A percentile compares a stretch with the other conserved stretches of the same genome.
phyloP scores from a whole-genome alignment of 805 yeast species.

The Suhomyces pyralidae region DNA sequence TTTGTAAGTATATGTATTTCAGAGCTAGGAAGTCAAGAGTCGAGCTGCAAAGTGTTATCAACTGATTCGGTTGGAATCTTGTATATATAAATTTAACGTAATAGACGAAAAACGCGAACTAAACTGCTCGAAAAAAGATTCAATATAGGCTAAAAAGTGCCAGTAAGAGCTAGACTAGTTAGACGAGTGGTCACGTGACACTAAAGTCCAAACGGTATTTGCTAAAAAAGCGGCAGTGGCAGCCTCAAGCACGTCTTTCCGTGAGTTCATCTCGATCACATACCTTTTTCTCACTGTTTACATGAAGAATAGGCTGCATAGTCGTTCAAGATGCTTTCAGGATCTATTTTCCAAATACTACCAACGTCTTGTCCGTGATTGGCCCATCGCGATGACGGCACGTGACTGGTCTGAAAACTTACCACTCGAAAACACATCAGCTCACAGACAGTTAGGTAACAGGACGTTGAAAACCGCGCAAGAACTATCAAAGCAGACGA shows the following conservation, averaged over 20 bases:
- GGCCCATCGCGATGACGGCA: background rate
- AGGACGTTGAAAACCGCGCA: background rate
- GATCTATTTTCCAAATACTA: background rate
- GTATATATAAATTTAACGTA: background rate
- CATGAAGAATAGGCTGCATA: background rate
- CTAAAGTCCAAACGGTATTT: background rate
- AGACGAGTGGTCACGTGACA: background rate
- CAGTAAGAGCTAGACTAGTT: background rate
- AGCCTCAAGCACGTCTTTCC: background rate
- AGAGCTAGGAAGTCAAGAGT: background rate
- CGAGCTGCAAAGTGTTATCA: background rate
- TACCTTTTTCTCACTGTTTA: background rate
- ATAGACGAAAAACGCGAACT: background rate
- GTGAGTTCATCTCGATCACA: background rate
- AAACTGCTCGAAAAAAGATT: background rate
- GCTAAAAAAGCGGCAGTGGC: background rate
- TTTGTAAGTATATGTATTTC: no score
- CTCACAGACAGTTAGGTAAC: background rate
- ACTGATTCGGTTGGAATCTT: background rate
- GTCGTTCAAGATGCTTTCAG: background rate
- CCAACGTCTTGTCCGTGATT: conserved; percentile 3
- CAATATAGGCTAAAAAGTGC: background rate
- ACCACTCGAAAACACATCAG: background rate
- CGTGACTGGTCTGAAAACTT: conserved; percentile 4
- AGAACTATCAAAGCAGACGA: background rate